Base-by-base conservation (phyloP, 1,284 basidiomycete genomes). In the Peniophora sp. region DNA sequence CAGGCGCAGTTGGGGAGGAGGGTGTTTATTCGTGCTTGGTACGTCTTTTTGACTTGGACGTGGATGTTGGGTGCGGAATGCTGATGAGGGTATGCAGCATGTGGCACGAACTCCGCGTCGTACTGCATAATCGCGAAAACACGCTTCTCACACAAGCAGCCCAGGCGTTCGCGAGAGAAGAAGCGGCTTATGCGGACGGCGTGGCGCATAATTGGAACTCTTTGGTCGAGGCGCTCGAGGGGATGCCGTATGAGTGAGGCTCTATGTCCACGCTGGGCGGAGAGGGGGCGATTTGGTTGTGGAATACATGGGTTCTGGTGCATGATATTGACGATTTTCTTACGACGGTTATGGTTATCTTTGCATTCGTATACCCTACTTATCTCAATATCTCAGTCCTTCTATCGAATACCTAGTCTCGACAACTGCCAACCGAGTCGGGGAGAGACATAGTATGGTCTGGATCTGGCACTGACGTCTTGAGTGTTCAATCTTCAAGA, bases 101-200 rank as follows among this genome's bases (percentile, higher is more conserved):
- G 78, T 96, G 92, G 92, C 88, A 94, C 59, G 92, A 96, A 65
- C 73, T 95, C 14, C 81, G 88, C 12, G 86, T 93, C 2, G 84
- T 95, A 24, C 69, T 93, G 47, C 92, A 95, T 65, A 92, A 93
- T 60, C 73, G 88, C 41, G 92, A 95, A 68, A 90, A 92, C 55
- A 76, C 86, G 0, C 74, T 93, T 32, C 67, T 92, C n/a, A 86
- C 86, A 0, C 73, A 85, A 51, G 71, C 85, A 1, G 81, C 85
- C 54, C 82, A 89, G 60, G 69, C 71, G 0, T 88, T 92, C 64
- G 82, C 82, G 2, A 71, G 74, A 44, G 87, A 89, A 52, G 88
- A 92, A 61, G 75, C 76, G 47, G 75, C 75, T 27, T 90, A 82
- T 58, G 67, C 79, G 1, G 78, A 84, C 57, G 75, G 64, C 45